phyloP scores from a whole-genome alignment of 2,329 filamentous ascomycete genomes.

The Fusarium graminum region DNA sequence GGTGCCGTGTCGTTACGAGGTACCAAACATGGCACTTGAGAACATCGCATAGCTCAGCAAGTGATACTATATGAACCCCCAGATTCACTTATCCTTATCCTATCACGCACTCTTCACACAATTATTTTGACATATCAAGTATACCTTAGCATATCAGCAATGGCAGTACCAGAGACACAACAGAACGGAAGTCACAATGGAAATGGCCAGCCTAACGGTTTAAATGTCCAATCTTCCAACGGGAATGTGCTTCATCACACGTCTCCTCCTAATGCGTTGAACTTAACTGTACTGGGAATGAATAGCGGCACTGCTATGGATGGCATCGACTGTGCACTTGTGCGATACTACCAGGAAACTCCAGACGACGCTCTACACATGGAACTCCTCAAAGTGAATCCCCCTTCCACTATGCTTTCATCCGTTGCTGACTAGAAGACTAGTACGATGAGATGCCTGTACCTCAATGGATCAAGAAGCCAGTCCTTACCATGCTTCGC shows the following conservation, averaged over 20 bases:
- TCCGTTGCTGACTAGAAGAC: background rate
- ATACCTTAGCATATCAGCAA: background rate
- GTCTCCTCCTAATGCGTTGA: conserved; percentile 48
- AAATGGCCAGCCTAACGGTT: background rate
- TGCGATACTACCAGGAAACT: conserved; percentile 65
- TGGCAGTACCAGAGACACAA: background rate
- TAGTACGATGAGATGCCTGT: conserved; percentile 67
- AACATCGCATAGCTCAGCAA: too few relatives aligned
- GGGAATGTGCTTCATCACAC: background rate
- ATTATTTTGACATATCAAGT: background rate
- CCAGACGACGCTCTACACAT: conserved; percentile 66
- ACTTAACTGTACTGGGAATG: conserved; percentile 66
- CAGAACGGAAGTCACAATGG: conserved; percentile 1
- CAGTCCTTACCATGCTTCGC: conserved; percentile 68
- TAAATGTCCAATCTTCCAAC: background rate
- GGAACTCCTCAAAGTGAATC: conserved; percentile 53
- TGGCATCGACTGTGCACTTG: conserved; percentile 69
- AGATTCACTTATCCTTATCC: too few relatives aligned
- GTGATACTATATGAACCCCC: too few relatives aligned
- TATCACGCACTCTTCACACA: background rate
- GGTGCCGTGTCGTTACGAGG: background rate
- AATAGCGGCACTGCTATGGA: conserved; percentile 65
- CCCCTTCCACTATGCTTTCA: accelerated
- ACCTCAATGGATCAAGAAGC: conserved; percentile 66
- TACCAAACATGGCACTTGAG: background rate